Percentiles rank a stretch among this genome's conserved stretches.
phyloP scores from a whole-genome alignment of 2,329 filamentous ascomycete genomes.

The Trichoderma guizhouense region DNA sequence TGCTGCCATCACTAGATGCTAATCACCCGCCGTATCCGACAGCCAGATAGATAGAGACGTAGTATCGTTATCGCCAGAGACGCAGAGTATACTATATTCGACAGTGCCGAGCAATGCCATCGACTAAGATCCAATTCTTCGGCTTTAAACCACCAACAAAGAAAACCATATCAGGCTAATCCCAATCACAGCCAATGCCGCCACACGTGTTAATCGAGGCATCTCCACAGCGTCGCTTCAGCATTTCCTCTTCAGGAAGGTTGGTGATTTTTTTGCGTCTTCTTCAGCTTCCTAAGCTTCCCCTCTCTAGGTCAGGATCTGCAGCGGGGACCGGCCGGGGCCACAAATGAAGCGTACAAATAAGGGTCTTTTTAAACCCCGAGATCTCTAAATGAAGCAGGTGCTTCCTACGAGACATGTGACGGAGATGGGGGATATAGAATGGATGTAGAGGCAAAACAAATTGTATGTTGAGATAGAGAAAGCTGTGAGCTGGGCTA shows the following conservation, averaged over 20 bases:
- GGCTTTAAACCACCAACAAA: not conserved
- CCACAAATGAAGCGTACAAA: not conserved
- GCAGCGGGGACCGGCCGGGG: not conserved
- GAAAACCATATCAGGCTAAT: not conserved
- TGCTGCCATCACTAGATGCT: not conserved
- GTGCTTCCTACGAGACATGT: not conserved
- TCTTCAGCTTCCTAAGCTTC: not conserved
- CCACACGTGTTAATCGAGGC: not conserved
- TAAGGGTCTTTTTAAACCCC: not conserved
- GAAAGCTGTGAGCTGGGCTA: not conserved
- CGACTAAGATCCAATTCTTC: not conserved
- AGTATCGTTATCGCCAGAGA: not conserved
- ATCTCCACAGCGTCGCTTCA: not conserved
- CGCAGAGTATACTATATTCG: not conserved
- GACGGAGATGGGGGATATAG: not conserved
- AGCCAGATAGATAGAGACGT: not conserved
- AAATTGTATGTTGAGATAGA: not conserved
- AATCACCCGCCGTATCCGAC: not conserved
- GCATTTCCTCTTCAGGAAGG: constrained; percentile 13
- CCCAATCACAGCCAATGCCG: not conserved
- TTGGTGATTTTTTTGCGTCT: not conserved
- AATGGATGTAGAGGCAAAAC: not conserved
- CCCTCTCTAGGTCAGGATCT: not conserved
- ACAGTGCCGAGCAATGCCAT: not conserved
- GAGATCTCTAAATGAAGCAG: not conserved